phyloP scores from a whole-genome alignment of 2,329 filamentous ascomycete genomes.

The Podosphaera xanthii region DNA sequence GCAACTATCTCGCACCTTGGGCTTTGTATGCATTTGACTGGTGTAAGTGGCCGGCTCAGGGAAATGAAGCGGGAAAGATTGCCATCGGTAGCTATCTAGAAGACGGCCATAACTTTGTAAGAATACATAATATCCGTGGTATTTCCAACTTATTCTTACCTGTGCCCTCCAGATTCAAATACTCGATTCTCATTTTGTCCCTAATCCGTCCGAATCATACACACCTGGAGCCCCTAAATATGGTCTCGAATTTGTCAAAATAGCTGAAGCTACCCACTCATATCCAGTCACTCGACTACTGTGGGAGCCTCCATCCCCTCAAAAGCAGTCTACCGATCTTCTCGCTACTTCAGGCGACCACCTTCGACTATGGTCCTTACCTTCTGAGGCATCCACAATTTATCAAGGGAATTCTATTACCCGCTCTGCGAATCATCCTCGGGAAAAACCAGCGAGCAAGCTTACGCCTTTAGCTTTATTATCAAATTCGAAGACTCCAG shows the following conservation, averaged over 20 bases:
- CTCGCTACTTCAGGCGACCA: conserved; percentile 91
- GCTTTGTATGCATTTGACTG: conserved; percentile 93
- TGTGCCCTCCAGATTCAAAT: conserved; percentile 64
- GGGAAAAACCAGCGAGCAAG: conserved; percentile 43
- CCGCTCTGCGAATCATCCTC: conserved; percentile 35
- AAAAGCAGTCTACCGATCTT: conserved; percentile 87
- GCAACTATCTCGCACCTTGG: conserved; percentile 88
- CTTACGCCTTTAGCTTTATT: conserved; percentile 78
- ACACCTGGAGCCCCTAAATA: conserved; percentile 48
- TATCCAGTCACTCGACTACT: conserved; percentile 89
- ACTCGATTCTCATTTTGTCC: conserved; percentile 60
- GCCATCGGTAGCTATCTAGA: conserved; percentile 91
- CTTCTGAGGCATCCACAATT: conserved; percentile 35
- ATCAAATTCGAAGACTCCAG: conserved; percentile 94
- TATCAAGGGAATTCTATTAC: conserved; percentile 43
- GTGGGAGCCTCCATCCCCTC: conserved; percentile 86
- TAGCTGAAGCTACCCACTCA: conserved; percentile 90
- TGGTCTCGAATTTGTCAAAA: conserved; percentile 72
- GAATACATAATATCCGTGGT: conserved; percentile 12
- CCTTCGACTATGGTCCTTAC: conserved; percentile 78
- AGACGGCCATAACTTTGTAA: conserved; percentile 92
- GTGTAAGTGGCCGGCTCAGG: conserved; percentile 90
- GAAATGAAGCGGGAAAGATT: conserved; percentile 66
- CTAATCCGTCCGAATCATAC: conserved; percentile 45
- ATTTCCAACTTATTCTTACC: not conserved